Evolutionary conservation across 1,139 yeast genomes (phyloP), one percentile per base, ranked within the genome.

Genomic region (Nakaseomyces nivariensis): DNA sequence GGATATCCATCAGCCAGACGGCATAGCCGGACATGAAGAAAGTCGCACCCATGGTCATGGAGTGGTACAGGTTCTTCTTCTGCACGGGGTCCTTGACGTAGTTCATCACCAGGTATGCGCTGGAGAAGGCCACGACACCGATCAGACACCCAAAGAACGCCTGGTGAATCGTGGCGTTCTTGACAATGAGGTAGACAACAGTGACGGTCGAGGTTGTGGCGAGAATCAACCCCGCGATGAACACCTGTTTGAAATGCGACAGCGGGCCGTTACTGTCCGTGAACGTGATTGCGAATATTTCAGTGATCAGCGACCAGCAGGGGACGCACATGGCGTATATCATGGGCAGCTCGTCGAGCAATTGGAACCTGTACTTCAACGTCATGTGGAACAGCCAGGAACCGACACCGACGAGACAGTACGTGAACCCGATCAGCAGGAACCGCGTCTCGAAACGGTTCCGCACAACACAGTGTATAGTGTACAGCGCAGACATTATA

Each of bases 311-410:
- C 3, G 44, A 41, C 88, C 97, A 94, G 56, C 87, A 83, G 0
- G 97, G 97, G 31, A 92, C 82, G 58, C 96, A 89, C 1, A 97
- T 92, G 37, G 96, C 97, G 68, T 92, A 92, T 54, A 92, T 87
- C 98, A 92, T 92, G 42, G 98, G 98, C 62, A 92, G 74, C 68
- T 92, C 98, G 69, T 92, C 98, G 66, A 92, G 74, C 54, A 92
- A 69, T 70, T 92, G 98, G 70, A 78, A 92, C 65, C 85, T 89
- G 67, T 89, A 90, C 55, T 79, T 74, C 58, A 92, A 73, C 5
- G 97, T 90, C 97, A 92, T 92, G 67, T 92, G 98, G 72, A 92
- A 92, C 58, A 88, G 71, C 95, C 97, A 92, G 36, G 89, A 80
- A 1, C 98, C 98, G 40, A 89, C 67, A 1, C 98, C 98, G 8